Conservation (phyloP, 2,329 filamentous ascomycete genomes). For the Claviceps pazoutovae region DNA sequence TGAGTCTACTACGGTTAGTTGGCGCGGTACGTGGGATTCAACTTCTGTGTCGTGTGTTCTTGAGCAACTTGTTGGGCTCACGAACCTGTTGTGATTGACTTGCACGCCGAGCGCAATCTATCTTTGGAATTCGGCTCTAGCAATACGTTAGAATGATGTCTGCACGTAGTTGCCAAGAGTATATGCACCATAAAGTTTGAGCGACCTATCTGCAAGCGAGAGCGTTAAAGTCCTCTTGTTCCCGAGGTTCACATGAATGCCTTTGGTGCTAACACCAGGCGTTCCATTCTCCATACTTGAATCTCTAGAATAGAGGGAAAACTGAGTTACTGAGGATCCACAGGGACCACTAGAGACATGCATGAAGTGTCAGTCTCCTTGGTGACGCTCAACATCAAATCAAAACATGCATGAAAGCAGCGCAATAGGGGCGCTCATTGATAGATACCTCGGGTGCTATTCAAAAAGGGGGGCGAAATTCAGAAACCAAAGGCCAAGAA, state of each 20-base stretch:
- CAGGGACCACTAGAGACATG: background rate
- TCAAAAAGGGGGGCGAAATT: no score
- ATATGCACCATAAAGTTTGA: conserved; percentile 22
- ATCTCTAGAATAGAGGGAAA: background rate
- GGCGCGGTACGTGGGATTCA: background rate
- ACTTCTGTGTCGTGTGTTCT: background rate
- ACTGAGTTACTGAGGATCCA: background rate
- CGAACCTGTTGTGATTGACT: conserved; percentile 4
- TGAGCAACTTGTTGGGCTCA: background rate
- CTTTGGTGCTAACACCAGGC: conserved; percentile 6
- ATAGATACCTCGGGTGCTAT: no score
- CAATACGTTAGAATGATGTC: conserved; percentile 1
- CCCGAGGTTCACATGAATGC: conserved; percentile 17
- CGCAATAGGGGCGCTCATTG: no score
- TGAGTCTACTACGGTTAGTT: conserved; percentile 9
- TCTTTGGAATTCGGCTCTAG: conserved; percentile 3
- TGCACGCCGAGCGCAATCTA: conserved; percentile 5
- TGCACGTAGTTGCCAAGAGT: background rate
- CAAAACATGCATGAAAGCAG: background rate
- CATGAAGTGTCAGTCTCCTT: background rate
- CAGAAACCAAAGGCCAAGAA: no score
- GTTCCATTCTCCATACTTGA: conserved; percentile 9
- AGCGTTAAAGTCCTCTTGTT: conserved; percentile 18
- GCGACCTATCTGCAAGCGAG: conserved; percentile 14
- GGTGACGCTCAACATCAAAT: background rate